Evolutionary conservation across 2,329 filamentous ascomycete genomes (phyloP).

Genomic region (Gaeumannomyces sp.): DNA sequence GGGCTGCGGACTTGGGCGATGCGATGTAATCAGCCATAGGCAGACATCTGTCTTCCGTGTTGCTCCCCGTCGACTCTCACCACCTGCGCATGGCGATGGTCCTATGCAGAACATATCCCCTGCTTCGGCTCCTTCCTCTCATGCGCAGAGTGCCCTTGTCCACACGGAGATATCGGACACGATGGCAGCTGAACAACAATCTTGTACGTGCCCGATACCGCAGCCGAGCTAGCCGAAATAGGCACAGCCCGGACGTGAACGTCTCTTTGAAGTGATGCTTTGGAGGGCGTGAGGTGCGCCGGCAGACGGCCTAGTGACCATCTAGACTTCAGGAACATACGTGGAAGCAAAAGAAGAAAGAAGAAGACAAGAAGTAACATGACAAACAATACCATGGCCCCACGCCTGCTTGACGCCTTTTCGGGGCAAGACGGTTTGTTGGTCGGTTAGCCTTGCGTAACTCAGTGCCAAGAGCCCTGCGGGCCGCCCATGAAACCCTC

Average conservation of each 20-base stretch:
- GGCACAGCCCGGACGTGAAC: not conserved
- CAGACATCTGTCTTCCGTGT: not conserved
- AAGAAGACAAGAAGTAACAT: not conserved
- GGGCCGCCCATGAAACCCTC: constrained; percentile 72
- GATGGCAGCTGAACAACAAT: not conserved
- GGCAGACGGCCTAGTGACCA: not conserved
- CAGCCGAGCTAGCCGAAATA: not conserved
- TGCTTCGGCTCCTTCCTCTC: not conserved
- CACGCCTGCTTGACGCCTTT: not conserved
- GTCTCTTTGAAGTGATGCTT: not conserved
- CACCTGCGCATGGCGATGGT: not conserved
- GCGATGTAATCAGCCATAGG: not conserved
- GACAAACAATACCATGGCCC: not conserved
- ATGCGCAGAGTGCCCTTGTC: not conserved
- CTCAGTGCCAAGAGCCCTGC: constrained; percentile 63
- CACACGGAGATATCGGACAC: not conserved
- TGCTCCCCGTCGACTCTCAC: not conserved
- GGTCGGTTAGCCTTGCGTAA: not conserved
- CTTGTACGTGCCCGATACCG: not conserved
- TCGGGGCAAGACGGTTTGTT: not conserved
- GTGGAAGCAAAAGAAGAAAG: not conserved
- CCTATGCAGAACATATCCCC: not conserved
- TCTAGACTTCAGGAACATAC: not conserved
- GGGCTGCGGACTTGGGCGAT: not conserved
- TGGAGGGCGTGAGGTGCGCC: not conserved